Conservation (phyloP, 148 eudicot species). For the Vaccinium vitisidaea region DNA sequence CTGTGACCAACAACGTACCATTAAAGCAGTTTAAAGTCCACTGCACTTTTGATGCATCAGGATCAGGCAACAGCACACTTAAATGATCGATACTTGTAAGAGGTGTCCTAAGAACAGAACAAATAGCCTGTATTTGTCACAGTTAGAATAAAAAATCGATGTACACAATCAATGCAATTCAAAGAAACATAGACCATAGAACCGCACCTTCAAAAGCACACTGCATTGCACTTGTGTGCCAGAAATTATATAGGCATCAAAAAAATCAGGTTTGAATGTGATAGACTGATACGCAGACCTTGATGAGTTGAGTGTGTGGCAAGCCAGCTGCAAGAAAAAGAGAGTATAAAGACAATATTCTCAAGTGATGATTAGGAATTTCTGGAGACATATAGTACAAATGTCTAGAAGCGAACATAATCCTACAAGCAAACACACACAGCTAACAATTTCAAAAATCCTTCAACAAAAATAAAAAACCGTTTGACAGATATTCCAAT, state of each 20-base stretch:
- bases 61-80: constrained; percentile 50
- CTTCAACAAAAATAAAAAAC: not conserved
- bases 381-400: not conserved
- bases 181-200: not conserved
- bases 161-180: not conserved
- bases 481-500: not conserved
- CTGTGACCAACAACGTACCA: constrained; percentile 38
- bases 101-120: constrained; percentile 90
- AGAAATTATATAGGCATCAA: constrained; percentile 60
- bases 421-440: not conserved
- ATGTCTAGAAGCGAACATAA: not conserved
- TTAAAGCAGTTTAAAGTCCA: constrained; percentile 80
- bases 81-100: constrained; percentile 71
- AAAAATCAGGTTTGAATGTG: constrained; percentile 75
- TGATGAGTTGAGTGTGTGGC: constrained; percentile 79
- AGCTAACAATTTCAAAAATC: not conserved
- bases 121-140: constrained; percentile 58
- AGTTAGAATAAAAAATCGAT: constrained; percentile 2
- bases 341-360: not conserved
- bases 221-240: constrained; percentile 73
- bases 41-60: constrained; percentile 79
- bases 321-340: constrained; percentile 54
- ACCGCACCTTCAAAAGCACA: constrained; percentile 81
- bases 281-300: constrained; percentile 88
- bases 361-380: not conserved